Evolutionary conservation across 176 grass and related monocot species (phyloP), one percentile per base, ranked within the genome.

Genomic region (Oryza coarctata): DNA sequence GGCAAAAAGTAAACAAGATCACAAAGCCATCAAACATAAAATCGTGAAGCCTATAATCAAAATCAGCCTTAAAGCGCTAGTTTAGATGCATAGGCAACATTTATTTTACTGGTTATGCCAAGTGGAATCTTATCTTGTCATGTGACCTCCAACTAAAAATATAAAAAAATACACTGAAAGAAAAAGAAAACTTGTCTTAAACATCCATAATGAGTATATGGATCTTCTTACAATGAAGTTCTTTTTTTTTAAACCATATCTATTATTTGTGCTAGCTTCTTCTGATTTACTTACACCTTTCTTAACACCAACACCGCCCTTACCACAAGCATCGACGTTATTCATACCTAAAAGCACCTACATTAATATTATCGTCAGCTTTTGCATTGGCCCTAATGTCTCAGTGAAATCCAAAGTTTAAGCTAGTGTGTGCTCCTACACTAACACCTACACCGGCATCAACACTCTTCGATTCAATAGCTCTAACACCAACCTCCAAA

Each of bases 231-330:
- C 2, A 47, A 0, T 60, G 34, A 1, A 0, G n/a, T 27, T 78
- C 74, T 9, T 85, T 71, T 10, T 43, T 33, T 52, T 2, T 9
- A 38, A 47, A 44, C 49, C 85, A 49, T 87, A 87, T 36, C 28
- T 71, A 17, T 82, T 20, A 63, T 63, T 32, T 0, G 49, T 60
- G 22, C 23, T 65, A 6, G 30, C 63, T 14, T 43, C 22, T 0
- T 1, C 2, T 14, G 74, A 66, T 35, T 78, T 78, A 12, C 74
- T 30, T 14, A 17, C 17, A 22, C 17, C 50, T 22, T 55, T 14
- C 20, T 55, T 20, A 55, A 7, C 50, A 55, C 7, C 50, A 55
- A 2, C 15, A 0, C 8, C n/a, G 6, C 3, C 1, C 20, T 55
- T 55, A 55, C 17, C 6, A 22, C 12, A 10, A 39, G 15, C 12